Evolutionary conservation across 371 early-diverging fungal genomes (phyloP).

Genomic region (Lichtheimia ramosa): DNA sequence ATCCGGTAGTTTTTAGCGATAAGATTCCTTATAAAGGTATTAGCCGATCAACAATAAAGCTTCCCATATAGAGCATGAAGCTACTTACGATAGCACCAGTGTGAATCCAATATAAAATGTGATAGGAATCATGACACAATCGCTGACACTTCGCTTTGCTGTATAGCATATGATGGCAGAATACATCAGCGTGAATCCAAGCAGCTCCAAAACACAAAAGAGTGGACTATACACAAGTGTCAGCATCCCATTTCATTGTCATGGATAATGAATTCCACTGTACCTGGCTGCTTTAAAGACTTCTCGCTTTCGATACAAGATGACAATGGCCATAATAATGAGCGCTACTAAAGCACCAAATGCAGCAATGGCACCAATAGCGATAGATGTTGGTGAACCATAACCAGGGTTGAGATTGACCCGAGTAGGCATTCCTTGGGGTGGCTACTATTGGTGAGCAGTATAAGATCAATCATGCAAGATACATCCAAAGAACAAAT

Average conservation of each 20-base stretch:
- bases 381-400: constrained; percentile 41
- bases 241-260: constrained; percentile 1
- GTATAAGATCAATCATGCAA: background rate
- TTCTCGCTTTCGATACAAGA: constrained; percentile 42
- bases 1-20: constrained; percentile 62
- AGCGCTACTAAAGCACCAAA: constrained; percentile 39
- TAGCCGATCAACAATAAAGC: too few relatives aligned
- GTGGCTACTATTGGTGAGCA: constrained; percentile 23
- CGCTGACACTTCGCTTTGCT: constrained; percentile 22
- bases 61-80: background rate
- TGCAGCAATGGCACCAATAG: constrained; percentile 38
- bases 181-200: constrained; percentile 45
- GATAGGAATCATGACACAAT: constrained; percentile 45
- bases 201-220: constrained; percentile 54
- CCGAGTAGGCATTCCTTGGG: constrained; percentile 31
- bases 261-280: background rate
- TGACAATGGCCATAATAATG: constrained; percentile 35
- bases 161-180: constrained; percentile 36
- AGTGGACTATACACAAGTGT: constrained; percentile 30
- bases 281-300: constrained; percentile 61
- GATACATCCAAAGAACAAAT: background rate
- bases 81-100: constrained; percentile 41
- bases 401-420: constrained; percentile 36
- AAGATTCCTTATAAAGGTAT: constrained; percentile 26
- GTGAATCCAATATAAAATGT: constrained; percentile 46